These are phyloP conservation scores for Acanthamoeba healyi DNA, from an alignment of 208 protist genomes.

Conservation along the genomic window DNA sequence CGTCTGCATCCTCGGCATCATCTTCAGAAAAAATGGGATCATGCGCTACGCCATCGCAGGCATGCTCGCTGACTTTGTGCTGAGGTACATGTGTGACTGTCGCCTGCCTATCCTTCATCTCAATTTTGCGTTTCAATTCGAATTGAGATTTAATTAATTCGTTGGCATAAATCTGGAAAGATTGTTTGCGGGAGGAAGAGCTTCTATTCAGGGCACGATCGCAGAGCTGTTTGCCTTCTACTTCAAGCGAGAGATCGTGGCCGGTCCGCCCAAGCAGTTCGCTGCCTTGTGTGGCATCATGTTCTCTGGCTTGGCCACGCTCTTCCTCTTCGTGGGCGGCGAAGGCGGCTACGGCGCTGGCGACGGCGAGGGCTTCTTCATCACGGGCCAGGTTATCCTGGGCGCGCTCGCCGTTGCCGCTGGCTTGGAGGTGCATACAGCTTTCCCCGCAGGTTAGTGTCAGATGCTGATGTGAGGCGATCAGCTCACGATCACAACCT, in stretches of 20 bases:
- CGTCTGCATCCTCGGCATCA: constrained; percentile 47
- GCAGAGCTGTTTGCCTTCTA: constrained; percentile 19
- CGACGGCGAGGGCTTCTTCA: constrained; percentile 37
- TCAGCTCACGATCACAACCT: no score
- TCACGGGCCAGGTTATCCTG: constrained; percentile 57
- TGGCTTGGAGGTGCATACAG: constrained; percentile 68
- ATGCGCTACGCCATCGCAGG: constrained; percentile 60
- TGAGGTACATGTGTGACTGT: background rate
- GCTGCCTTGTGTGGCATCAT: constrained; percentile 75
- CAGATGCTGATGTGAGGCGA: no score
- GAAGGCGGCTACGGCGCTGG: constrained; percentile 3
- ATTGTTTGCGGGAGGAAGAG: constrained; percentile 59
- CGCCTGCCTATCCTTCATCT: background rate
- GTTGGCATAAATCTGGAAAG: background rate
- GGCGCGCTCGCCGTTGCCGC: constrained; percentile 60
- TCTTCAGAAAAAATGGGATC: constrained; percentile 41
- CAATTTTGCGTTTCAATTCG: no score
- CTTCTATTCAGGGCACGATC: constrained; percentile 58
- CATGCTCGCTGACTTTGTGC: constrained; percentile 34
- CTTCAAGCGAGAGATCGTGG: constrained; percentile 29
- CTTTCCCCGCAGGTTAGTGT: no score
- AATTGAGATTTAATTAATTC: no score
- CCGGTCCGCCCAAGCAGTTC: constrained; percentile 80
- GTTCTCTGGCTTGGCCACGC: constrained; percentile 72
- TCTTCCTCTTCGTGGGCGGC: constrained; percentile 51